Conservation (phyloP, 768 basidiomycete species). For the Boletus patriciae region DNA sequence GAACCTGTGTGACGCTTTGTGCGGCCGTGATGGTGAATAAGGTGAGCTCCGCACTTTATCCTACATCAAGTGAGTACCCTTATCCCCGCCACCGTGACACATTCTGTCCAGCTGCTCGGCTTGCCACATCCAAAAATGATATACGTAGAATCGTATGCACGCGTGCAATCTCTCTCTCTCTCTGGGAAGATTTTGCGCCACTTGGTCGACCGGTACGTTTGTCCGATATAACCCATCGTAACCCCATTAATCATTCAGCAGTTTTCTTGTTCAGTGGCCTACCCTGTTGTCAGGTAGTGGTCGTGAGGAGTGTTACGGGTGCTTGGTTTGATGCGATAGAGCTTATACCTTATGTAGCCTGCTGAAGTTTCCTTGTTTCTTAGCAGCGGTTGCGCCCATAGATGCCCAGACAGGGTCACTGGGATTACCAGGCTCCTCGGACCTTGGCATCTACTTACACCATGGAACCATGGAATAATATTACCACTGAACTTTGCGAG, state of each 20-base stretch:
- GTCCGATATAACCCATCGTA: slow-evolving; percentile 48
- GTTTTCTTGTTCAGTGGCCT: slow-evolving; percentile 93
- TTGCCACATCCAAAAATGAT: slow-evolving; percentile 69
- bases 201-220: slow-evolving; percentile 77
- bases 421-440: background rate
- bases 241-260: slow-evolving; percentile 25
- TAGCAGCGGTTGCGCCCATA: background rate
- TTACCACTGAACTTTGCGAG: background rate
- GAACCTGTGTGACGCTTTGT: slow-evolving; percentile 85
- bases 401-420: background rate
- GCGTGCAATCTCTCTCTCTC: slow-evolving; percentile 76
- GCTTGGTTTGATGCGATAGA: slow-evolving; percentile 53
- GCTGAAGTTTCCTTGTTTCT: background rate
- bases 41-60: slow-evolving; percentile 44
- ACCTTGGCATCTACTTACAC: background rate
- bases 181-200: slow-evolving; percentile 79
- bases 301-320: slow-evolving; percentile 56
- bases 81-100: slow-evolving; percentile 9
- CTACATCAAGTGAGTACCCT: background rate
- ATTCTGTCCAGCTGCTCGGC: slow-evolving; percentile 62
- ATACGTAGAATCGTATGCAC: slow-evolving; percentile 94
- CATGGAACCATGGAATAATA: background rate
- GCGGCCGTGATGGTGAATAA: slow-evolving; percentile 67
- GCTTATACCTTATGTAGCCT: background rate
- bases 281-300: slow-evolving; percentile 43